Evolutionary conservation across 495 filamentous ascomycete species (phyloP), one percentile per base, ranked within the genome.

Genomic region (Hypoxylon cercidicola): DNA sequence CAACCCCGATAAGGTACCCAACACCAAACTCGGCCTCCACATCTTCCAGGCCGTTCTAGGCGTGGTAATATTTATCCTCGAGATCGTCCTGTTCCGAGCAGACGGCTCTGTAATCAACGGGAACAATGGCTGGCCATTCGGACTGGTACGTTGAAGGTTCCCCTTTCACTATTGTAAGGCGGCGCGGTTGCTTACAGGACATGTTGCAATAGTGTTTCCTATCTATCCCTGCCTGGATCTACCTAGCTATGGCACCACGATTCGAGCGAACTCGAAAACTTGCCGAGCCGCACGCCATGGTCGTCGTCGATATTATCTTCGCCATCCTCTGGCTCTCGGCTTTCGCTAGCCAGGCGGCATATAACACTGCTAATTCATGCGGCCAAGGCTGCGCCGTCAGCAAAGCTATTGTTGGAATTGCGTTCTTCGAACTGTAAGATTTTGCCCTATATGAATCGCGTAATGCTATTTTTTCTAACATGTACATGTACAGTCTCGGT

Each of bases 301-400:
- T 89, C 16, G 82, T 81, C 4, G 77, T 96, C 44, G 94, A 98
- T 72, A 76, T 80, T 3, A 49, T 94, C 25, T 94, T 89, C 72
- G 77, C 85, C 40, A 75, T 97, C 41, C 78, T 97, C 66, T 98
- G 93, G 93, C 87, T 97, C 59, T 86, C 88, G 7, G 93, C 88
- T 0, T 95, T 93, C 77, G 84, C 92, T 4, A 84, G 88, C 40
- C 84, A 96, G 40, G 90, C 91, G 0, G 82, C 85, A 1, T 98
- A 79, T 54, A 83, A 86, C 67, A 78, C 81, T 0, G 78, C 77
- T 30, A 77, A 77, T 55, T 69, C 74, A 2, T 85, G 83, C 71
- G 78, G 77, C 2, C 73, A 77, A 12, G 84, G 68, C 46, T 97
- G 94, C 76, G 80, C 80, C 15, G 72, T 93, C 47, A 93, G 90